Base-by-base conservation (phyloP, 2,329 filamentous ascomycete genomes). In the Allantophomopsis cytisporea region DNA sequence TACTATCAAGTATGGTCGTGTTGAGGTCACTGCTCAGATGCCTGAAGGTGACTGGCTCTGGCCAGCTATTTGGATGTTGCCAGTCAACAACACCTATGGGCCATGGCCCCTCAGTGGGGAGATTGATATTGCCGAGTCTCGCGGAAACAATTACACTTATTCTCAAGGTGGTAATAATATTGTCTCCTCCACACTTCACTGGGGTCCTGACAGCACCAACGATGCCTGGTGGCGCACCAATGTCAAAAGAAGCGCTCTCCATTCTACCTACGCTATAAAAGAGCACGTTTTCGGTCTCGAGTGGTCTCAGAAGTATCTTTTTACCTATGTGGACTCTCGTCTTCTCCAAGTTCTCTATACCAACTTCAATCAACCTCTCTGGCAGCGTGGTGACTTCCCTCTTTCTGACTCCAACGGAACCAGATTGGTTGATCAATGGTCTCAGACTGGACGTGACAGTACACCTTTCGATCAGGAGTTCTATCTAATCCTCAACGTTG, bases 1-100 rank as follows among this genome's bases (percentile, higher is more conserved):
- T 6, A 69, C 62, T 13, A 83, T 93, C 64, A 84, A 77, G 59
- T 93, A 83, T 54, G 85, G 85, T 36, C 80, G 83, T 34, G 71
- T 93, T 39, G 83, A 93, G 55, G 83, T 93, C 5, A 76, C 71
- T 2, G 85, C 85, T 18, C 80, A 80, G 59, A 62, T 91, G 20
- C 83, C 85, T 4, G 59, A 65, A 36, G 85, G 85, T 39, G 84
- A 91, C 61, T 91, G 85, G 85, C 69, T 93, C 10, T 91, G 85
- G 85, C 85, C 85, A 2, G 83, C 83, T n/a, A 89, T 93, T 52
- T 88, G 83, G 82, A 83, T 93, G 81, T 66, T 91, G 65, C 85
- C 85, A 1, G 75, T 74, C 36, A 66, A 79, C 34, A 68, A 76
- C 39, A 76, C 65, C 1, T 93, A 91, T 55, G 85, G 85, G 1